Evolutionary conservation across 2,329 filamentous ascomycete species (phyloP).

Genomic region (Colletotrichum scovillei): DNA sequence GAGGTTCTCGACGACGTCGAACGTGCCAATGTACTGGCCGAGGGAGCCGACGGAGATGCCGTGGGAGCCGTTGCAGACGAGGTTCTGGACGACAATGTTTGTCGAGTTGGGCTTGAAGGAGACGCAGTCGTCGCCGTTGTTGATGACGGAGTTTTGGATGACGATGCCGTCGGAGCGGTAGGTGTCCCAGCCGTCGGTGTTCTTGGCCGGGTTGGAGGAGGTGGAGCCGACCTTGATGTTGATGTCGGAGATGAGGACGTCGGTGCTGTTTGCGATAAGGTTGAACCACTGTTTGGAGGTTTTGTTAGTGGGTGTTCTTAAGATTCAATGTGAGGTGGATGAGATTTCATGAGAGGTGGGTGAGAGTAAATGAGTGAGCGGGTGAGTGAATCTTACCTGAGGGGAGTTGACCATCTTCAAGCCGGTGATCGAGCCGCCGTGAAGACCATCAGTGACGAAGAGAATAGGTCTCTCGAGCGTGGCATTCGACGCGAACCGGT

Average conservation of each 20-base stretch:
- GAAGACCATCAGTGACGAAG: constrained; percentile 66
- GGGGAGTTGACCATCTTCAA: constrained; percentile 70
- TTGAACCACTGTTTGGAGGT: constrained; percentile 53
- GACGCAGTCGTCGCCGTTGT: constrained; percentile 78
- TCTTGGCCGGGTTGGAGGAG: constrained; percentile 68
- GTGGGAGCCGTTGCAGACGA: constrained; percentile 76
- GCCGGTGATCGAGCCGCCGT: constrained; percentile 68
- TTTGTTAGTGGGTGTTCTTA: background rate
- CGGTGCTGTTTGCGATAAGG: constrained; percentile 72
- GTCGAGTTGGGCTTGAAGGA: constrained; percentile 81
- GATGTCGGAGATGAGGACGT: constrained; percentile 73
- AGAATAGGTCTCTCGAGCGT: constrained; percentile 69
- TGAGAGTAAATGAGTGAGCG: background rate
- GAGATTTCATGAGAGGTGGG: background rate
- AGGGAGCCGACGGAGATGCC: constrained; percentile 80
- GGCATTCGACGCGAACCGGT: constrained; percentile 66
- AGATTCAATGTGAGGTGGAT: constrained; percentile 2
- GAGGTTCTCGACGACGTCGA: constrained; percentile 77
- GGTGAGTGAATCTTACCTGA: constrained; percentile 37
- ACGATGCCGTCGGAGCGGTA: constrained; percentile 71
- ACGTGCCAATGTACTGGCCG: constrained; percentile 72
- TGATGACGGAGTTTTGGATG: constrained; percentile 73
- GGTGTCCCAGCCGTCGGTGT: constrained; percentile 75
- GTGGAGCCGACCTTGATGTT: constrained; percentile 66
- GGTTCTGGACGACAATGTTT: constrained; percentile 74